These are phyloP conservation scores for Fennellomyces sp. DNA, from an alignment of 371 early-diverging fungal species.

Conservation along the genomic window DNA sequence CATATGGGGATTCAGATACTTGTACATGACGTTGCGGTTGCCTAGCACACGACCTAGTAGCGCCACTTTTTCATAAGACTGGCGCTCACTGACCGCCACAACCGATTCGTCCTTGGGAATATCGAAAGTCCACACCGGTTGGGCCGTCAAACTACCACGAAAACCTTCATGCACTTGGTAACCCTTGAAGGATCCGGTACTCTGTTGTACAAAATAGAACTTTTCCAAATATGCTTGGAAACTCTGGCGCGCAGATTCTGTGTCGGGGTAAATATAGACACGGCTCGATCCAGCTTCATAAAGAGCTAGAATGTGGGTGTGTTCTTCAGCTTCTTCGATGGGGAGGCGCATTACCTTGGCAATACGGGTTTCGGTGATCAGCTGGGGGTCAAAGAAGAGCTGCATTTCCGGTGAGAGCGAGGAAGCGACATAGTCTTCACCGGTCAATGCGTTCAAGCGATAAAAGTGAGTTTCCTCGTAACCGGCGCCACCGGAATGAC, in stretches of 20 bases:
- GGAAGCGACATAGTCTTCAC: conserved; percentile 50
- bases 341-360: conserved; percentile 63
- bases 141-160: conserved; percentile 53
- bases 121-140: conserved; percentile 62
- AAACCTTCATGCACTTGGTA: conserved; percentile 56
- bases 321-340: conserved; percentile 70
- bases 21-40: conserved; percentile 93
- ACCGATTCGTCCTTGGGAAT: conserved; percentile 64
- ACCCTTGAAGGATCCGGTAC: conserved; percentile 41
- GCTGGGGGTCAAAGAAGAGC: conserved; percentile 55
- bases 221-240: conserved; percentile 49
- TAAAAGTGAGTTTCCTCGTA: conserved; percentile 49
- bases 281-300: conserved; percentile 64
- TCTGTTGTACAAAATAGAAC: conserved; percentile 62
- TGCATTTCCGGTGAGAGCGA: conserved; percentile 32
- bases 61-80: conserved; percentile 66
- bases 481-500: conserved; percentile 40
- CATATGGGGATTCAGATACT: conserved; percentile 93
- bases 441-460: conserved; percentile 76
- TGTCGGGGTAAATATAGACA: conserved; percentile 65
- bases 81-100: conserved; percentile 44
- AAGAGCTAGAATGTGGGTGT: conserved; percentile 62
- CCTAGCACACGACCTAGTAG: conserved; percentile 92
- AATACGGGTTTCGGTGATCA: conserved; percentile 50
- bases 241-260: conserved; percentile 46